phyloP scores from a whole-genome alignment of 768 basidiomycete genomes.

The Tulasnella sp. region DNA sequence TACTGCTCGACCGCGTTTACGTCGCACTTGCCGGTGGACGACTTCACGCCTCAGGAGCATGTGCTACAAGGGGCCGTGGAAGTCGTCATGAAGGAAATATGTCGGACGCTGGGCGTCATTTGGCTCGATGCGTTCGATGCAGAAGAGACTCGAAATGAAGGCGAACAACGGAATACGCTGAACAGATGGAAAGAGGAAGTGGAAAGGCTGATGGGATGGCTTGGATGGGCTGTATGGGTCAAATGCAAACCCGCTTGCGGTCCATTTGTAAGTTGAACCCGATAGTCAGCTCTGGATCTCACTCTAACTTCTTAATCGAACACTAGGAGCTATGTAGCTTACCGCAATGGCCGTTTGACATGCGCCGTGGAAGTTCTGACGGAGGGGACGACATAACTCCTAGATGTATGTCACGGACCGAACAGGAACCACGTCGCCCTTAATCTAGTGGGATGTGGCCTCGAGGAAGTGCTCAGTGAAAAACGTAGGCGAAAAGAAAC shows the following conservation, averaged over 20 bases:
- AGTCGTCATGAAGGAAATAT: constrained; percentile 4
- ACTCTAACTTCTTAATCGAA: not conserved
- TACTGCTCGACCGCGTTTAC: not conserved
- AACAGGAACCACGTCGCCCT: too few species aligned
- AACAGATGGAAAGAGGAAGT: not conserved
- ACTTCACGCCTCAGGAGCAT: not conserved
- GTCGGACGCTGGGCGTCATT: constrained; percentile 6
- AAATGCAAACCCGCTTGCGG: constrained; percentile 13
- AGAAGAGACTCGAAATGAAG: not conserved
- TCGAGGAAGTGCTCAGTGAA: too few species aligned
- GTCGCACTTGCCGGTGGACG: not conserved
- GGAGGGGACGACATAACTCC: not conserved
- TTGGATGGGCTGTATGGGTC: constrained; percentile 19
- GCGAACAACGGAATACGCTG: not conserved
- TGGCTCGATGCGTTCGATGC: constrained; percentile 15
- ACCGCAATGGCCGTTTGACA: constrained; percentile 18
- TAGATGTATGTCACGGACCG: not conserved
- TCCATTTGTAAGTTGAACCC: not conserved
- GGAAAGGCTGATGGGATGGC: constrained; percentile 8
- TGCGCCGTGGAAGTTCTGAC: not conserved
- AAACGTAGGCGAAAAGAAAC: too few species aligned
- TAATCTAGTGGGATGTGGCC: too few species aligned
- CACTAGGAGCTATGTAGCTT: constrained; percentile 4
- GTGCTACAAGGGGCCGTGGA: constrained; percentile 2
- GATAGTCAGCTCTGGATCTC: not conserved